Evolutionary conservation across 371 early-diverging fungal species (phyloP).

Genomic region (Mucor sp.): DNA sequence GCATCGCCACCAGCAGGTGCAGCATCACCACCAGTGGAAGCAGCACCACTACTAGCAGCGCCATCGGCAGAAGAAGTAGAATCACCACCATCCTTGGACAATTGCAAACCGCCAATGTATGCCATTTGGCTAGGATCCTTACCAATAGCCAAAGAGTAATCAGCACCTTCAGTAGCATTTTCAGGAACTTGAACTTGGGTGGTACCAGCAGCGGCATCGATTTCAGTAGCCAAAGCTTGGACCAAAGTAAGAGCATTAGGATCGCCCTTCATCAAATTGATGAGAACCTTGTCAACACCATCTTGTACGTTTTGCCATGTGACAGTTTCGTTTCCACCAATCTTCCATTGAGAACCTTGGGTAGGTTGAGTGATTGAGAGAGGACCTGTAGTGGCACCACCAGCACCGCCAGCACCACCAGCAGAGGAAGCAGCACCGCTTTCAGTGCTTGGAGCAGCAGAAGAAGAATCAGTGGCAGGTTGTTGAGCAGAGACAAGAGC

Average conservation of each 20-base stretch:
- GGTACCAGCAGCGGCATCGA: constrained; percentile 36
- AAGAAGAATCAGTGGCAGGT: not conserved
- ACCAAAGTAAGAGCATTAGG: constrained; percentile 39
- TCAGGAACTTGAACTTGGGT: constrained; percentile 41
- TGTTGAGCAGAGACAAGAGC: constrained; percentile 27
- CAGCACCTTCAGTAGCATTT: constrained; percentile 35
- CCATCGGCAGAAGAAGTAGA: constrained; percentile 20
- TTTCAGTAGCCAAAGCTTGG: constrained; percentile 35
- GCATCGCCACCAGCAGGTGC: constrained; percentile 1
- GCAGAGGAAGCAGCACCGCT: not conserved
- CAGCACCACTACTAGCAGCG: not conserved
- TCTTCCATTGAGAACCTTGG: constrained; percentile 40
- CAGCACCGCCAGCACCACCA: constrained; percentile 6
- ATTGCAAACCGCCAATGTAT: constrained; percentile 42
- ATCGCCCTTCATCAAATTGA: constrained; percentile 49
- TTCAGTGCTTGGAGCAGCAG: constrained; percentile 8
- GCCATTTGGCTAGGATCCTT: constrained; percentile 33
- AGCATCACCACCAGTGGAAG: not conserved
- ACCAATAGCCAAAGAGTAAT: constrained; percentile 47
- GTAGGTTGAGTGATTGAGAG: constrained; percentile 42
- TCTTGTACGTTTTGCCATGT: constrained; percentile 44
- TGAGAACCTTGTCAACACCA: constrained; percentile 30
- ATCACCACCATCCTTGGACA: constrained; percentile 16
- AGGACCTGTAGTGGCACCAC: constrained; percentile 18
- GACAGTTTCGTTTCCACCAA: constrained; percentile 40